phyloP scores from a whole-genome alignment of 208 protist species.

The Kentomonas sorsogonicus region DNA sequence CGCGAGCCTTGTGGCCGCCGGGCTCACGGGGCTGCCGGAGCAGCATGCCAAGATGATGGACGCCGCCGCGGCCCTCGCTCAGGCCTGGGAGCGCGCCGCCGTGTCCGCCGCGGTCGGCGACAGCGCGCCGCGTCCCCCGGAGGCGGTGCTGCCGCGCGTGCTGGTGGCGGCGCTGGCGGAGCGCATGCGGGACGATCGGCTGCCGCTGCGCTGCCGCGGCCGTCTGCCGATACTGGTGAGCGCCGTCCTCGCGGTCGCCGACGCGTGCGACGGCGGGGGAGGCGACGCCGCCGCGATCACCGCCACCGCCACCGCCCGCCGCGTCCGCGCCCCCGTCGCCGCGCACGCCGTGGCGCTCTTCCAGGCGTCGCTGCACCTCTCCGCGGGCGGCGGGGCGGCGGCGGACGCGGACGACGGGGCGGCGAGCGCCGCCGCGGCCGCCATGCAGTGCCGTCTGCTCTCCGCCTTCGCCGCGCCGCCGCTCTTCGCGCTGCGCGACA shows the following conservation, averaged over 20 bases:
- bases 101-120: neutral
- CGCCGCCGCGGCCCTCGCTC: neutral
- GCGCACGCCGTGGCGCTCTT: neutral
- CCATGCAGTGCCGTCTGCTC: slow-evolving; percentile 61
- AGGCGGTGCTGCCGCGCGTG: neutral
- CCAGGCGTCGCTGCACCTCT: slow-evolving; percentile 20
- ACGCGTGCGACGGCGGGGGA: no score
- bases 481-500: slow-evolving; percentile 6
- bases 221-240: slow-evolving; percentile 23
- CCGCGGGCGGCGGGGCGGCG: slow-evolving; percentile 22
- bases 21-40: no score
- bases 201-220: slow-evolving; percentile 43
- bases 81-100: neutral
- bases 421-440: no score
- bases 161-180: neutral
- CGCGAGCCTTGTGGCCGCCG: no score
- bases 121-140: neutral
- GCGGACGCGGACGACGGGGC: slow-evolving; percentile 22
- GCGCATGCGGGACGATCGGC: slow-evolving; percentile 26
- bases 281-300: no score
- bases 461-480: slow-evolving; percentile 17
- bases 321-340: neutral
- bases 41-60: no score
- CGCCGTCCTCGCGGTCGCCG: slow-evolving; percentile 13
- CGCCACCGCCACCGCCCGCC: no score